These are phyloP conservation scores for Colletotrichum coccodes DNA, from an alignment of 2,329 filamentous ascomycete species.

Conservation along the genomic window DNA sequence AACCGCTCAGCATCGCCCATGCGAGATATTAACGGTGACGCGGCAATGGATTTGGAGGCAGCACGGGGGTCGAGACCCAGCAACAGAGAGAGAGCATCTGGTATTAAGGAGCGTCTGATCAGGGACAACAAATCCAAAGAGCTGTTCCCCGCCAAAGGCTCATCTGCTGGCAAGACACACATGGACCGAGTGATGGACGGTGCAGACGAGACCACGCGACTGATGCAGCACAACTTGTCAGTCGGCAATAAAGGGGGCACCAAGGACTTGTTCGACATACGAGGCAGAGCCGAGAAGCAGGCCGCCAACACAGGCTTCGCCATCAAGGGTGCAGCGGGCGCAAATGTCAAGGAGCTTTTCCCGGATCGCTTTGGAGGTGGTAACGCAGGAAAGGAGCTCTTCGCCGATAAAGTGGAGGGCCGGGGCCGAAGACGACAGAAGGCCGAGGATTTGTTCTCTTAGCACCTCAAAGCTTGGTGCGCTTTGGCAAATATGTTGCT, in stretches of 20 bases:
- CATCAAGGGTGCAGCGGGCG: constrained; percentile 72
- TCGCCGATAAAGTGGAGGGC: constrained; percentile 68
- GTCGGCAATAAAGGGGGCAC: constrained; percentile 47
- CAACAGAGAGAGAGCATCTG: constrained; percentile 46
- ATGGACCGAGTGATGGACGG: constrained; percentile 41
- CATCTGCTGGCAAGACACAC: constrained; percentile 46
- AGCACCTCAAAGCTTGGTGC: constrained; percentile 10
- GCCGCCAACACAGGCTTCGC: constrained; percentile 62
- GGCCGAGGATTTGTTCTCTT: constrained; percentile 80
- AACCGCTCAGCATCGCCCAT: constrained; percentile 64
- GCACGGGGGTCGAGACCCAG: constrained; percentile 38
- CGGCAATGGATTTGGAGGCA: constrained; percentile 45
- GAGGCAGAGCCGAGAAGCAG: constrained; percentile 63
- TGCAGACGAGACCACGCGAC: constrained; percentile 37
- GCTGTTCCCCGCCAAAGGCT: constrained; percentile 49
- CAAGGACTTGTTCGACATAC: constrained; percentile 64
- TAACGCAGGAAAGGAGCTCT: constrained; percentile 77
- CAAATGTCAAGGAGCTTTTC: constrained; percentile 72
- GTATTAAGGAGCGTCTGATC: constrained; percentile 46
- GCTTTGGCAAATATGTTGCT: not conserved
- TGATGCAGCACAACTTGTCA: constrained; percentile 35
- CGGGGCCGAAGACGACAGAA: constrained; percentile 69
- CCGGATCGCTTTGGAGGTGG: constrained; percentile 65
- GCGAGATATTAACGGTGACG: constrained; percentile 54
- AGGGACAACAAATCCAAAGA: constrained; percentile 46